Evolutionary conservation across 768 basidiomycete genomes (phyloP).

Genomic region (Naganishia antarctica): DNA sequence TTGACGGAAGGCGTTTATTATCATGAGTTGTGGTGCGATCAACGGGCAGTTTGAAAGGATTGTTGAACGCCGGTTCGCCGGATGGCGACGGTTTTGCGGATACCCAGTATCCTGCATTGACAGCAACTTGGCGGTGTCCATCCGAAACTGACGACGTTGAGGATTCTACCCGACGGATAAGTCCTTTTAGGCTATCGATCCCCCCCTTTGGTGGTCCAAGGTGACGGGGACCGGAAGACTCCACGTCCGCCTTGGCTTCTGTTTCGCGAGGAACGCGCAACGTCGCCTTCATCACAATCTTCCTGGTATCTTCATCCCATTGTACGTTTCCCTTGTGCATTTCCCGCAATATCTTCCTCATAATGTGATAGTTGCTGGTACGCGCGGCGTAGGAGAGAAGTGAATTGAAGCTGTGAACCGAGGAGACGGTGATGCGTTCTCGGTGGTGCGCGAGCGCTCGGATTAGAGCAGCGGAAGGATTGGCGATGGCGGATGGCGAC

Average conservation of each 20-base stretch:
- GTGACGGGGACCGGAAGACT: not conserved
- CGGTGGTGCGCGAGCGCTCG: conserved; percentile 12
- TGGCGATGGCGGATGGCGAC: not conserved
- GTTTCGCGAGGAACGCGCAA: not conserved
- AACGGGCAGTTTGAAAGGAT: not conserved
- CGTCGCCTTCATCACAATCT: conserved; percentile 5
- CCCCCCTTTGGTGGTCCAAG: not conserved
- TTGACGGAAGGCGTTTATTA: not conserved
- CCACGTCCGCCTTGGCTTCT: not conserved
- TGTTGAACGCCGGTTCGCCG: no score
- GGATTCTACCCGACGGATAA: not conserved
- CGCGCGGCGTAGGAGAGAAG: conserved; percentile 9
- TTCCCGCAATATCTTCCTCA: not conserved
- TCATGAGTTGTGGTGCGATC: no score
- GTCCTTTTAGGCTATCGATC: not conserved
- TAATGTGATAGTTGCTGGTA: not conserved
- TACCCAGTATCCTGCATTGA: conserved; percentile 7
- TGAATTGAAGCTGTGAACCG: conserved; percentile 1
- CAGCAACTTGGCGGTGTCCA: not conserved
- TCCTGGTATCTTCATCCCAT: not conserved
- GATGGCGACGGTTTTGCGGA: not conserved
- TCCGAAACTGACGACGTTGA: not conserved
- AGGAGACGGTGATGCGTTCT: conserved; percentile 4
- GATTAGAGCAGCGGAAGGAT: not conserved
- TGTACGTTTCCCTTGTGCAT: conserved; percentile 7